Evolutionary conservation across 148 eudicot species (phyloP).

Genomic region (Camellia lanceoleosa): DNA sequence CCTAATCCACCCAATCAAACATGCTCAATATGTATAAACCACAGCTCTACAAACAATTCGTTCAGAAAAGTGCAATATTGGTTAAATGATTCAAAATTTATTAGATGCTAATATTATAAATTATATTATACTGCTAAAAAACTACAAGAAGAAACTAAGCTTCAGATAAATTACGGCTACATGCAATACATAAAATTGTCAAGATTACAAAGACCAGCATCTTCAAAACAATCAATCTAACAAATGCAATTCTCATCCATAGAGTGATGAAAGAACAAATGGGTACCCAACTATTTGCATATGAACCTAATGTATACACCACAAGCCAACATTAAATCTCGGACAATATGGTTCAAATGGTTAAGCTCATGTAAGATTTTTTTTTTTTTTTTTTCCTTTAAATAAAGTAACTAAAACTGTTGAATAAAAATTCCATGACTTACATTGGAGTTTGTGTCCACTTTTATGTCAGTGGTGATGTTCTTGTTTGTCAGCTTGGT

Average conservation of each 20-base stretch:
- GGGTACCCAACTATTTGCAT: background rate
- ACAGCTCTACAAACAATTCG: background rate
- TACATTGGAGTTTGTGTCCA: conserved; percentile 79
- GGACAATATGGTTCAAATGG: background rate
- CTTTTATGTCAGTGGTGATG: conserved; percentile 76
- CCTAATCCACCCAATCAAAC: no score
- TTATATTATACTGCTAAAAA: background rate
- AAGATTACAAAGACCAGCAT: background rate
- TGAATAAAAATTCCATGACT: conserved; percentile 20
- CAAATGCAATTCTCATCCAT: background rate
- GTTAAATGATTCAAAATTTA: background rate
- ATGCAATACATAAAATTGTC: background rate
- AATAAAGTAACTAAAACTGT: background rate
- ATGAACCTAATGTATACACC: background rate
- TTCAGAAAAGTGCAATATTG: background rate
- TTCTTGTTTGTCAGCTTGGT: conserved; percentile 71
- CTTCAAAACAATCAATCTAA: background rate
- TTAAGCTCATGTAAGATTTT: background rate
- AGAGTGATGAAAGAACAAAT: background rate
- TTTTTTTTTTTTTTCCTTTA: background rate
- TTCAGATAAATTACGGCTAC: background rate
- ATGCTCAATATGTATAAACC: background rate
- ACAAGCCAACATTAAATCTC: background rate
- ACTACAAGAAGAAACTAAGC: background rate
- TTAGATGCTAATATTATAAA: background rate